Base-by-base conservation (phyloP, 768 basidiomycete genomes). In the Sutorius australiensis region DNA sequence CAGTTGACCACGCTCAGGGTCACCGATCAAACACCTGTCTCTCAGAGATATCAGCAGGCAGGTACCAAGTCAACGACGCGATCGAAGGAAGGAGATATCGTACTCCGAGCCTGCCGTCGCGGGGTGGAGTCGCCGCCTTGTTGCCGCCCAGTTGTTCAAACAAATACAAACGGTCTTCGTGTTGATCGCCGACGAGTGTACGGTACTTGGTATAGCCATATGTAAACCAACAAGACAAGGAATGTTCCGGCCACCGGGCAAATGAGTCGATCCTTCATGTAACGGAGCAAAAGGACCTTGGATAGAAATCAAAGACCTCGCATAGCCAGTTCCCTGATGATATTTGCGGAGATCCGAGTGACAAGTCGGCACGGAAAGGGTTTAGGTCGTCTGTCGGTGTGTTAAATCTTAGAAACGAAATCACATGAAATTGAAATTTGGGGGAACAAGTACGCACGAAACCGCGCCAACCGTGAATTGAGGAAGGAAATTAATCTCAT, bases 401-500 rank as follows among this genome's bases (percentile, higher is more conserved):
- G 9, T 39, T 12, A 13, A 2, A 48, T 57, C 4, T 24, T 19
- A 44, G 13, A 24, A 46, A 27, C 5, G 37, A 24, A 17, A 17
- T 6, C 7, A 24, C 16, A 39, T 28, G 39, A 4, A 11, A 8
- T 12, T 28, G 39, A 4, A 11, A 8, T 12, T 4, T 24, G 14
- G 42, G 36, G 43, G 19, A 31, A 47, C 6, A 48, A 24, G 27
- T 8, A 48, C 67, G 30, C 44, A 68, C 68, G 57, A 67, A 28
- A 53, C 43, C 30, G 46, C 0, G 3, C 59, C 66, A 14, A 43
- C 2, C 2, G 52, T 48, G 24, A 70, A 68, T 42, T 62, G 38
- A 3, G 66, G 67, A 6, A 40, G 44, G 51, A 68, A 53, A 41
- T 62, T 38, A n/a, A 68, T 60, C 11, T 59, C 45, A n/a, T 66